These are phyloP conservation scores for Oxyria digyna DNA, from an alignment of 148 eudicot genomes.

Conservation along the genomic window DNA sequence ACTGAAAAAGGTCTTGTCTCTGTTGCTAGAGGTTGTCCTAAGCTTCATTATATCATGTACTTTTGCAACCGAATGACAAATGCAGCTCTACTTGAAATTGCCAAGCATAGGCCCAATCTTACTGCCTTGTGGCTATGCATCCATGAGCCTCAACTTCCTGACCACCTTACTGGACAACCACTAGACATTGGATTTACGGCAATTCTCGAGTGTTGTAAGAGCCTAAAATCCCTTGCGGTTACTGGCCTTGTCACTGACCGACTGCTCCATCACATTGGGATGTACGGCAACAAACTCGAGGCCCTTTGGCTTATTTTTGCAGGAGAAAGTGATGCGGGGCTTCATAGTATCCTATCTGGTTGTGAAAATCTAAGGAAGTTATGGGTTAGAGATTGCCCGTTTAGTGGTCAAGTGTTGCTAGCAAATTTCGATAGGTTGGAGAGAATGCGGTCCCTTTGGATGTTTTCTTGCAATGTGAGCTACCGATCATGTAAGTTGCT, in stretches of 20 bases:
- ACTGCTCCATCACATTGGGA: constrained; percentile 67
- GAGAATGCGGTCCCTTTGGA: constrained; percentile 99
- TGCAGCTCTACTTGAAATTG: constrained; percentile 57
- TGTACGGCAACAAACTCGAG: constrained; percentile 71
- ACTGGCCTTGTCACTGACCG: constrained; percentile 88
- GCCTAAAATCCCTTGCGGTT: constrained; percentile 53
- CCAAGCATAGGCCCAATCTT: constrained; percentile 59
- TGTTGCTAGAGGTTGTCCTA: constrained; percentile 73
- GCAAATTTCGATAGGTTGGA: constrained; percentile 71
- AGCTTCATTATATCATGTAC: constrained; percentile 65
- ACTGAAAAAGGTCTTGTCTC: constrained; percentile 85
- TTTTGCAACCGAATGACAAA: constrained; percentile 94
- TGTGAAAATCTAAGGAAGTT: constrained; percentile 69
- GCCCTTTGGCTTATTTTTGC: constrained; percentile 90
- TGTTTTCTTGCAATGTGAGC: constrained; percentile 84
- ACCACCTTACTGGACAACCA: constrained; percentile 62
- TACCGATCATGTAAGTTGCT: constrained; percentile 73
- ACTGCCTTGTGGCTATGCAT: constrained; percentile 78
- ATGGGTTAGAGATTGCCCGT: constrained; percentile 91
- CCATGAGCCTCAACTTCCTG: constrained; percentile 76
- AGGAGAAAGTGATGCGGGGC: constrained; percentile 71
- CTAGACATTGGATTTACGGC: constrained; percentile 84
- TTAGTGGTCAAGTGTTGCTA: constrained; percentile 74
- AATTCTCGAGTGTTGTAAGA: constrained; percentile 67
- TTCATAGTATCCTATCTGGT: constrained; percentile 65